Conservation (phyloP, 1,284 basidiomycete species). For the Trametes sp. region DNA sequence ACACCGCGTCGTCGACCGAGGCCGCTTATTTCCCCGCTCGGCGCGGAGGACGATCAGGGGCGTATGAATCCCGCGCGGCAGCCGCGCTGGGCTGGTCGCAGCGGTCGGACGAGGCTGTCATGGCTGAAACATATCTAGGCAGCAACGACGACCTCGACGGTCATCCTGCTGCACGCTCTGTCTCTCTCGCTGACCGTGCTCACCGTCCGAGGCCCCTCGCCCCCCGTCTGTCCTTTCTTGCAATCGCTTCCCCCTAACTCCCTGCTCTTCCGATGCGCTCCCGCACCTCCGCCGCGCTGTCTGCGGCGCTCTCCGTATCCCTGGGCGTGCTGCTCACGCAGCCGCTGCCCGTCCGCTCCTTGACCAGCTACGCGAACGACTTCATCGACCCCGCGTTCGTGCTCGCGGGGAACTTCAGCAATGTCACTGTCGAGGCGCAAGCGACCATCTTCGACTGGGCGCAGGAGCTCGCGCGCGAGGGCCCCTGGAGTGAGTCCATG, state of each 20-base stretch:
- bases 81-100: not conserved
- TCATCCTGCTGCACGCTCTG: not conserved
- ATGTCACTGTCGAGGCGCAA: constrained; percentile 52
- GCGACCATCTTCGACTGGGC: constrained; percentile 55
- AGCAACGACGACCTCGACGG: not conserved
- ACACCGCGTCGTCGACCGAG: not conserved
- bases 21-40: not conserved
- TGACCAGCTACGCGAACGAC: constrained; percentile 58
- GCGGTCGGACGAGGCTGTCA: not conserved
- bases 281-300: constrained; percentile 3
- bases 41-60: not conserved
- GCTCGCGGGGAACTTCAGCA: constrained; percentile 48
- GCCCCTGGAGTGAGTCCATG: constrained; percentile 59
- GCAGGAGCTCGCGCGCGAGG: constrained; percentile 47
- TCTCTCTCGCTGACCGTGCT: not conserved
- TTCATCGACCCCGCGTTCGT: constrained; percentile 61
- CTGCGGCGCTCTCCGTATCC: constrained; percentile 6
- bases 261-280: constrained; percentile 1
- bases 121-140: constrained; percentile 11
- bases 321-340: constrained; percentile 14
- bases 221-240: constrained; percentile 21
- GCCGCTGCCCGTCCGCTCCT: constrained; percentile 32
- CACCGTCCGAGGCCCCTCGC: not conserved
- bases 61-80: not conserved
- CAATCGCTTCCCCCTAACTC: too few relatives aligned